Conservation (phyloP, 352 stramenopile species). For the Phytophthora tubulina region DNA sequence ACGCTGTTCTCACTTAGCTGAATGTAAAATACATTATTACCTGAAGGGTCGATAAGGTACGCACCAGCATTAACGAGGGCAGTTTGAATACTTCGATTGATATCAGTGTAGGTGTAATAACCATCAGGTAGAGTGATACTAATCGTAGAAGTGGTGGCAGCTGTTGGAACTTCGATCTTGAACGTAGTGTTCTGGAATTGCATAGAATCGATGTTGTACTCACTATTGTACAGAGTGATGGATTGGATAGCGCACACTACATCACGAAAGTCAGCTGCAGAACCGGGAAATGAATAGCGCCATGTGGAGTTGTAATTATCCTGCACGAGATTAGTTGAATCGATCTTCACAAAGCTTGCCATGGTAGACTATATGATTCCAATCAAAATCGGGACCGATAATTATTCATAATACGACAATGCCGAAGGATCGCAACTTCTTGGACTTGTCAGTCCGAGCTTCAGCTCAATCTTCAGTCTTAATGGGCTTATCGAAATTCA, state of each 20-base stretch:
- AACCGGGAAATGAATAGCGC: not conserved
- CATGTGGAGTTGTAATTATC: not conserved
- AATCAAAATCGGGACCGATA: constrained; percentile 24
- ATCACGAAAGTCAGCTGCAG: not conserved
- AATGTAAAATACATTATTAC: constrained; percentile 27
- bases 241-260: constrained; percentile 8
- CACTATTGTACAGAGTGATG: constrained; percentile 6
- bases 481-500: constrained; percentile 15
- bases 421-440: too few relatives aligned
- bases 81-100: too few relatives aligned
- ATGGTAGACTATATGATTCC: constrained; percentile 2
- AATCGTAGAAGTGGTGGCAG: constrained; percentile 9
- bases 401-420: constrained; percentile 9
- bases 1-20: constrained; percentile 17
- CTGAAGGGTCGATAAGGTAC: too few relatives aligned
- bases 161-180: constrained; percentile 24
- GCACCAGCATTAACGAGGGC: too few relatives aligned
- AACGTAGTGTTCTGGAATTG: constrained; percentile 11
- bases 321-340: constrained; percentile 21
- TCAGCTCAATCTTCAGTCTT: too few relatives aligned
- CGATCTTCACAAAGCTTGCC: constrained; percentile 1
- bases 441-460: too few relatives aligned
- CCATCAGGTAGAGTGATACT: constrained; percentile 13
- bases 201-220: constrained; percentile 15
- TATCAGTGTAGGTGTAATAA: constrained; percentile 12